Evolutionary conservation across 805 yeast species (phyloP).

Genomic region (Monosporozyma yasuniensis): DNA sequence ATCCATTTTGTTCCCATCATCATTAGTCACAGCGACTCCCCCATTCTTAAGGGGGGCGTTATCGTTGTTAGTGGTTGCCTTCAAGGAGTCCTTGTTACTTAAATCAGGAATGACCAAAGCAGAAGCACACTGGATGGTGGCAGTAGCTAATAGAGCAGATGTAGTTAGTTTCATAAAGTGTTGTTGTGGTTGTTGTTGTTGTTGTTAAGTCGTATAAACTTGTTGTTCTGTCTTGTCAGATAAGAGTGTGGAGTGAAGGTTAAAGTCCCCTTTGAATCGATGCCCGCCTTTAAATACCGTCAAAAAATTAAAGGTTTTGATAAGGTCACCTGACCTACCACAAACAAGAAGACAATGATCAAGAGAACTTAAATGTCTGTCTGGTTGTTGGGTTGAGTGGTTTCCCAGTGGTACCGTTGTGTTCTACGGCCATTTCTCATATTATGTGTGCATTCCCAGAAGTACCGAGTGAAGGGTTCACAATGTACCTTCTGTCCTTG

Average conservation of each 20-base stretch:
- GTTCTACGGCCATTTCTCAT: background rate
- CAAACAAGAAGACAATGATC: background rate
- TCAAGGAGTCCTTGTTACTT: background rate
- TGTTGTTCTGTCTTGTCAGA: background rate
- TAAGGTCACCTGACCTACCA: background rate
- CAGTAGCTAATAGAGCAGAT: conserved; percentile 28
- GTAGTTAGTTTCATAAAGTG: conserved; percentile 16
- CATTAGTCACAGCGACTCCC: background rate
- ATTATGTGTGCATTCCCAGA: background rate
- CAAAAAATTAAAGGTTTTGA: background rate
- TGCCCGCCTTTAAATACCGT: background rate
- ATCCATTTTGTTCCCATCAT: background rate
- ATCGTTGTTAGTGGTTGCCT: too few species aligned
- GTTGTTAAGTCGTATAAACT: background rate
- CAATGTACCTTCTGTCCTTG: background rate
- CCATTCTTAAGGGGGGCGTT: background rate
- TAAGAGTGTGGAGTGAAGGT: background rate
- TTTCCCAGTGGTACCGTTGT: background rate
- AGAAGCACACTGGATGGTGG: conserved; percentile 33
- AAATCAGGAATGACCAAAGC: conserved; percentile 59
- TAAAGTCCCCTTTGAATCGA: background rate
- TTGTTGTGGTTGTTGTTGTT: background rate
- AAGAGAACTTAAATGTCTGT: too few species aligned
- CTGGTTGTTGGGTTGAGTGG: background rate
- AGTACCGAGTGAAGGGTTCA: background rate